These are phyloP conservation scores for Diaporthe ampelina DNA, from an alignment of 2,329 filamentous ascomycete genomes.

Conservation along the genomic window DNA sequence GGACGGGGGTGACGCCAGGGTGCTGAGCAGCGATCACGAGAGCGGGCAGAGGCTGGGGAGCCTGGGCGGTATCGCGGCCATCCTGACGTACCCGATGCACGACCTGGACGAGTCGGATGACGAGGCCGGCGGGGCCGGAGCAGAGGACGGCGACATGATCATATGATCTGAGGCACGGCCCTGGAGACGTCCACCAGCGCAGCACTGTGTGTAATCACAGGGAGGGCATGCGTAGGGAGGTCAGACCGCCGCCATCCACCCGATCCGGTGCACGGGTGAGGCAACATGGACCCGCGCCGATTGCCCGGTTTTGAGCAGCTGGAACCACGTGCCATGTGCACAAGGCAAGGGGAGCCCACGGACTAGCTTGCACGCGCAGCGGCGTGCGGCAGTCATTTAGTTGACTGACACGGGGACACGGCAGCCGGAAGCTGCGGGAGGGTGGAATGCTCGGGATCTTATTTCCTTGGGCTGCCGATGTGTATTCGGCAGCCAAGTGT, in stretches of 20 bases:
- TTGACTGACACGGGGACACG: background rate
- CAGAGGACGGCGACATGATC: conserved; percentile 47
- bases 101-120: conserved; percentile 82
- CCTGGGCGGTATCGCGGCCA: conserved; percentile 88
- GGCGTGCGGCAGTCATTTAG: background rate
- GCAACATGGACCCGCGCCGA: background rate
- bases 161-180: conserved; percentile 45
- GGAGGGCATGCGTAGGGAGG: background rate
- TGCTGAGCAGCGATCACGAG: conserved; percentile 95
- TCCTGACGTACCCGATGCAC: conserved; percentile 88
- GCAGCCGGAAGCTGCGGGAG: conserved; percentile 14
- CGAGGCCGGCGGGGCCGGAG: conserved; percentile 53
- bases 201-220: background rate
- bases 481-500: background rate
- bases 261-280: background rate
- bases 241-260: background rate
- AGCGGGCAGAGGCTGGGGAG: conserved; percentile 88
- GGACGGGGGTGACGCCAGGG: conserved; percentile 86
- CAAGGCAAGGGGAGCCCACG: background rate
- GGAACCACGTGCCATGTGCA: background rate
- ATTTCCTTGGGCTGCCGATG: background rate
- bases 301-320: background rate
- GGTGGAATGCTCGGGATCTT: background rate
- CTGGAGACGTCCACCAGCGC: background rate
- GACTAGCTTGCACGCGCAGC: background rate